Conservation (phyloP, 1,284 basidiomycete genomes). For the Xerocomus amazonicus region DNA sequence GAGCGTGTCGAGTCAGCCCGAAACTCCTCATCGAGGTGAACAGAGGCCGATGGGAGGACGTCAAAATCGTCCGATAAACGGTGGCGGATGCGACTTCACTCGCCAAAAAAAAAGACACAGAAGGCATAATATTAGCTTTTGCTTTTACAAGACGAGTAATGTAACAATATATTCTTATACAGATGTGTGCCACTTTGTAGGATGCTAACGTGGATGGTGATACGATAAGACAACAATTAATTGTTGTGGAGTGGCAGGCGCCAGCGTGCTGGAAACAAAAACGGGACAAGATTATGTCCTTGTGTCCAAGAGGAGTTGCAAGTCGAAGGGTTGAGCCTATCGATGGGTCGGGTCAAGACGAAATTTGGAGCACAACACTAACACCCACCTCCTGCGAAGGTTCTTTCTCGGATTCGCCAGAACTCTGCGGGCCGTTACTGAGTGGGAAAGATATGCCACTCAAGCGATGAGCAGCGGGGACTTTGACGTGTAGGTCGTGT, state of each 20-base stretch:
- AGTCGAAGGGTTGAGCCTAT: constrained; percentile 44
- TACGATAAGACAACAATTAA: constrained; percentile 10
- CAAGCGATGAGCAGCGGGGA: constrained; percentile 44
- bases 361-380: not conserved
- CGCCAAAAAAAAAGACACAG: constrained; percentile 13
- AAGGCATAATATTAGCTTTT: constrained; percentile 2
- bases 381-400: constrained; percentile 21
- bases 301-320: constrained; percentile 47
- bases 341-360: not conserved
- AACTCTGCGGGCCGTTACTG: constrained; percentile 3
- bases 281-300: constrained; percentile 32
- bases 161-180: constrained; percentile 22
- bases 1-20: constrained; percentile 45
- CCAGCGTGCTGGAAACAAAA: not conserved
- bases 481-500: constrained; percentile 45
- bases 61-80: constrained; percentile 42
- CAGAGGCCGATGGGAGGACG: constrained; percentile 58
- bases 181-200: constrained; percentile 8
- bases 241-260: not conserved
- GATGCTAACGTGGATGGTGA: constrained; percentile 18
- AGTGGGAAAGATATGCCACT: constrained; percentile 31
- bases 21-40: constrained; percentile 47
- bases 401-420: constrained; percentile 29
- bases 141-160: constrained; percentile 19
- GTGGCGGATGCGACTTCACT: too few species aligned